Base-by-base conservation (phyloP, 371 early-diverging fungal species). In the Rhizopus arrhizus region DNA sequence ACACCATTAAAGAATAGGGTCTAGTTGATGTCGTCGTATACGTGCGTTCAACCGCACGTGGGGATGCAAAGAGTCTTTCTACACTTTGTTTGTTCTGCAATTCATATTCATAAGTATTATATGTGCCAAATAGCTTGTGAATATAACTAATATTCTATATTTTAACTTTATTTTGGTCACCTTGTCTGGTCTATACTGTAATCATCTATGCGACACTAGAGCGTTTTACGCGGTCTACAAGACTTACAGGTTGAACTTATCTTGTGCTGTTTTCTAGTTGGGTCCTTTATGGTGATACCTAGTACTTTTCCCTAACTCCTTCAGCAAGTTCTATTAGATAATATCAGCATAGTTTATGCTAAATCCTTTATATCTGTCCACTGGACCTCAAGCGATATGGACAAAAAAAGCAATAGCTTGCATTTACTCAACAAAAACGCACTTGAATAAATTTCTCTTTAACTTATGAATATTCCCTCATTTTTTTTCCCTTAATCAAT, bases 1-100 rank as follows among this genome's bases (percentile, higher is more conserved):
- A 45, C 45, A 32, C 45, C 56, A 56, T 56, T 56, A 56, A 35
- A 16, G 9, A 12, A 56, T 47, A 56, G 57, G 38, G 57, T 47
- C 57, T 47, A 56, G 57, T 47, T 56, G 47, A 56, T 56, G 48
- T 56, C 56, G 48, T 46, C 47, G 48, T 56, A 47, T 29, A 31
- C 57, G 46, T 56, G 22, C 1, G 57, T 56, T 47, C 36, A 47
- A 56, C 48, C 48, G 16, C 28, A 47, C 47, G 48, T 56, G 57
- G 28, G 57, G 57, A 47, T 47, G 57, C 47, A 56, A 36, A 47
- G 57, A 56, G 38, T 47, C 46, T 56, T 56, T 56, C 47, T 47
- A 47, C 35, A 56, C 57, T 34, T 56, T 16, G 12, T 56, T 56
- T 56, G 15, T 35, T 22, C 36, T 56, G 47, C 15, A 15, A 15